phyloP scores from a whole-genome alignment of 1,284 basidiomycete genomes.

The Ustilago crameri region DNA sequence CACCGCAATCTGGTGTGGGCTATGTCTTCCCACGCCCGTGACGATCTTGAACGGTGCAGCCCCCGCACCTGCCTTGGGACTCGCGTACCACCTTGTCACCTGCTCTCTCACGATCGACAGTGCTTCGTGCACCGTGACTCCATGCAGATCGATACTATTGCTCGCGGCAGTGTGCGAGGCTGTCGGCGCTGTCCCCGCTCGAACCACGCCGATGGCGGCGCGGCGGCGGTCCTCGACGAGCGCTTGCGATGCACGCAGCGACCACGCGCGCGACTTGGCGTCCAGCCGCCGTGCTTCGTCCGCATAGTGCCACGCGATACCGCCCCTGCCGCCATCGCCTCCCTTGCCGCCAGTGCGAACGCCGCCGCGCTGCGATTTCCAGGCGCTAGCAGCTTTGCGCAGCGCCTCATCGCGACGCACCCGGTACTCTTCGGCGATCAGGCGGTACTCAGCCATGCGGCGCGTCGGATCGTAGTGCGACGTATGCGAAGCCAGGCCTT shows the following conservation, averaged over 20 bases:
- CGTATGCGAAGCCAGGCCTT: constrained; percentile 24
- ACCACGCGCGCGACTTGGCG: constrained; percentile 65
- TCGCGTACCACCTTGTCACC: constrained; percentile 62
- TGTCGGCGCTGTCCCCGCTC: constrained; percentile 5
- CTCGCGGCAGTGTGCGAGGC: constrained; percentile 16
- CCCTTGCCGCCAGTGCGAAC: constrained; percentile 34
- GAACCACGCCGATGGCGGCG: constrained; percentile 32
- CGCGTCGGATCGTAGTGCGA: constrained; percentile 39
- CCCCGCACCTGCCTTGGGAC: constrained; percentile 19
- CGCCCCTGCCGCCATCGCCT: constrained; percentile 35
- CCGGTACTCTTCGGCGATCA: constrained; percentile 59
- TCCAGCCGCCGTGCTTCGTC: constrained; percentile 67
- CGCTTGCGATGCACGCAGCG: constrained; percentile 62
- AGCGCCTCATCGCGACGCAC: constrained; percentile 64
- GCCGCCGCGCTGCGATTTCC: constrained; percentile 39
- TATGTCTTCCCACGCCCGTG: constrained; percentile 68
- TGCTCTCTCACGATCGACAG: constrained; percentile 65
- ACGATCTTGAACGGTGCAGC: constrained; percentile 65
- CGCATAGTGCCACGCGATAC: constrained; percentile 62
- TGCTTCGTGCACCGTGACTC: constrained; percentile 67
- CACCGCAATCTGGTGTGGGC: constrained; percentile 63
- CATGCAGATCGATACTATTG: constrained; percentile 67
- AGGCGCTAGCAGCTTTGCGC: constrained; percentile 57
- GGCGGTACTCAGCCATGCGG: constrained; percentile 46
- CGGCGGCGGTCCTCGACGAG: constrained; percentile 64